Base-by-base conservation (phyloP, 345 rosid species). In the Barbarea vulgaris region DNA sequence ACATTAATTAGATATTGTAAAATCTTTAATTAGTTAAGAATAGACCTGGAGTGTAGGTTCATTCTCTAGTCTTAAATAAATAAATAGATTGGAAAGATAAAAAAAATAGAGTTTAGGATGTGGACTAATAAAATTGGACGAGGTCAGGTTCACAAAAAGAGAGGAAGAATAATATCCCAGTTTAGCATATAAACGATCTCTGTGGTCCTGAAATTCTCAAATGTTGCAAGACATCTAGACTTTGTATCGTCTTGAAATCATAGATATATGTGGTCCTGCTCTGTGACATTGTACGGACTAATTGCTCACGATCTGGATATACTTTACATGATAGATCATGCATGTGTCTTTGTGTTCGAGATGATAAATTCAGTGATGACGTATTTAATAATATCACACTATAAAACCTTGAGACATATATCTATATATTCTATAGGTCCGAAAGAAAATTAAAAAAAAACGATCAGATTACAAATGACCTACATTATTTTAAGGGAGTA, bases 271-370 rank as follows among this genome's bases (percentile, higher is more conserved):
- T 77, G 80, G 76, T 77, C 80, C 76, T 70, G 51, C 71, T 54
- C 71, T 69, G 58, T 41, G 34, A 69, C 70, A 52, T 76, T 76
- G 80, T 76, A 76, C 70, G 70, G 75, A 76, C 52, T 61, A 18
- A 28, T n/a, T n/a, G n/a, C 57, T 21, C 33, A 47, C 58, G 24
- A 24, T n/a, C 34, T 28, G 9, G 28, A 22, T 36, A 22, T 36
- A 67, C 48, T 73, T 39, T 39, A 53, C 64, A 64, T 41, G 51
- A 31, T 46, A 54, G 0, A n/a, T 31, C 30, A 56, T 42, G 28
- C 30, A 56, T 42, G 28, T 42, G 53, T 73, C 10, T 42, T 41
- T 47, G 47, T 33, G 64, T 65, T 56, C 19, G 42, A 65, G 71
- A 44, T 74, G 19, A 57, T 66, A 37, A 44, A 34, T 46, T 66